phyloP scores from a whole-genome alignment of 2,329 filamentous ascomycete species.

The Aspergillus flavus region DNA sequence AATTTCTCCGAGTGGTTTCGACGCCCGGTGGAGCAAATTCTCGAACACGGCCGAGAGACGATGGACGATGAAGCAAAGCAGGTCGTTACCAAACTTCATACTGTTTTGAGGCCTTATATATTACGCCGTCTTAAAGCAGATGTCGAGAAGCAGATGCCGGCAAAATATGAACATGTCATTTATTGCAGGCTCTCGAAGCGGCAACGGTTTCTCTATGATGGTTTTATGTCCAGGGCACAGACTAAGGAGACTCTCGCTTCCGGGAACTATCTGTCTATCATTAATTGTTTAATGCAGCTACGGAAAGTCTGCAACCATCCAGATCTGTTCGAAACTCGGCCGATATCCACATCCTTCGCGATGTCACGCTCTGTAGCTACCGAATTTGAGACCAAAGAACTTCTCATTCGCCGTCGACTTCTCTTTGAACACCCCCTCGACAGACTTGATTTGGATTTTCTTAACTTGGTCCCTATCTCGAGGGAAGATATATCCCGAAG shows the following conservation, averaged over 20 bases:
- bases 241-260: constrained; percentile 86
- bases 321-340: constrained; percentile 91
- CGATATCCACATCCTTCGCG: constrained; percentile 94
- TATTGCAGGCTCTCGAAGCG: constrained; percentile 94
- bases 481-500: constrained; percentile 66
- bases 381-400: constrained; percentile 73
- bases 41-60: constrained; percentile 90
- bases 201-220: constrained; percentile 93
- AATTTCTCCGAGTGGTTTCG: constrained; percentile 97
- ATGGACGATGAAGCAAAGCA: constrained; percentile 92
- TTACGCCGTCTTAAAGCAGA: constrained; percentile 90
- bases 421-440: constrained; percentile 65
- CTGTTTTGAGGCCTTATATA: constrained; percentile 88
- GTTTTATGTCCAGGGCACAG: constrained; percentile 87
- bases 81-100: constrained; percentile 91
- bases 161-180: constrained; percentile 95
- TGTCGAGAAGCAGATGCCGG: constrained; percentile 98
- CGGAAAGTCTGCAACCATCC: constrained; percentile 98
- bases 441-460: constrained; percentile 70
- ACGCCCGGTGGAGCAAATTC: constrained; percentile 90
- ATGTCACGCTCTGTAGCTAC: constrained; percentile 79
- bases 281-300: constrained; percentile 96
- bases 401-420: constrained; percentile 67
- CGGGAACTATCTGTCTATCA: constrained; percentile 96
- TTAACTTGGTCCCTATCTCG: constrained; percentile 75